Evolutionary conservation across 2,329 filamentous ascomycete species (phyloP).

Genomic region (Phyllachora maydis): DNA sequence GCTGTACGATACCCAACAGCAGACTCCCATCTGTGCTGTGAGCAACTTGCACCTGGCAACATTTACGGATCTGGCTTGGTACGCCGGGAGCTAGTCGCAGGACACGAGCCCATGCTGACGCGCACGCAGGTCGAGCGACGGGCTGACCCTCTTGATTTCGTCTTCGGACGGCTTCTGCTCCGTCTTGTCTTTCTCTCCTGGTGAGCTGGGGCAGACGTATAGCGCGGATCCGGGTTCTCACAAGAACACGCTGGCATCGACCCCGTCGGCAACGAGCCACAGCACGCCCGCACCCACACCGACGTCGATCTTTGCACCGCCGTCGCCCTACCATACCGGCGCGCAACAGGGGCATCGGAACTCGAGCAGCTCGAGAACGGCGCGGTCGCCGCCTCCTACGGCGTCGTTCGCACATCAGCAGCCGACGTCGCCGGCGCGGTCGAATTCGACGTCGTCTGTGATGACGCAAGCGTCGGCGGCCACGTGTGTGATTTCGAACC

Average conservation of each 20-base stretch:
- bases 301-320: slow-evolving; percentile 38
- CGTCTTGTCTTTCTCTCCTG: slow-evolving; percentile 60
- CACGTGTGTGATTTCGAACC: slow-evolving; percentile 47
- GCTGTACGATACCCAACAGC: slow-evolving; percentile 92
- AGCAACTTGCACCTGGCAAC: slow-evolving; percentile 96
- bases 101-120: too few species aligned
- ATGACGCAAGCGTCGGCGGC: slow-evolving; percentile 38
- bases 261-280: too few species aligned
- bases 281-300: slow-evolving; percentile 55
- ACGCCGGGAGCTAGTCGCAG: too few species aligned
- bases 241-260: too few species aligned
- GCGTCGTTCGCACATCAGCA: slow-evolving; percentile 38
- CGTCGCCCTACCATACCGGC: slow-evolving; percentile 31
- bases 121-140: slow-evolving; percentile 24
- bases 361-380: slow-evolving; percentile 33
- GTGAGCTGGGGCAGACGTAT: slow-evolving; percentile 71
- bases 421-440: slow-evolving; percentile 60
- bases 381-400: slow-evolving; percentile 35
- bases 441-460: slow-evolving; percentile 70
- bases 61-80: slow-evolving; percentile 93
- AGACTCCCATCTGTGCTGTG: slow-evolving; percentile 80
- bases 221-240: slow-evolving; percentile 39
- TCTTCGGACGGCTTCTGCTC: slow-evolving; percentile 98
- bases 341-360: slow-evolving; percentile 33
- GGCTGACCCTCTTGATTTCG: slow-evolving; percentile 58